Evolutionary conservation across 805 yeast genomes (phyloP), one percentile per base, ranked within the genome.

Genomic region (Schwanniomyces sp.): DNA sequence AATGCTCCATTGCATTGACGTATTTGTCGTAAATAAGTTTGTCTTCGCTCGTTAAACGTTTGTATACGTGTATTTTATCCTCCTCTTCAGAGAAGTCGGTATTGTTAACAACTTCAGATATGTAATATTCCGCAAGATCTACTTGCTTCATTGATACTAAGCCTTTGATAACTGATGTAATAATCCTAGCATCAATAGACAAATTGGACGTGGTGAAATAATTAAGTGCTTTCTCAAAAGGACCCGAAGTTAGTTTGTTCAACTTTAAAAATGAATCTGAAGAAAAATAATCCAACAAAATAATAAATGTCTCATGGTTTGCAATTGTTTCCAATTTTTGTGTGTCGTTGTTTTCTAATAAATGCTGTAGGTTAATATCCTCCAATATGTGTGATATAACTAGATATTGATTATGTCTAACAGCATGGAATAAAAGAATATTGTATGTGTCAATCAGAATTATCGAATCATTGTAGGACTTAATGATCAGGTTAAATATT

Each of bases 351-450:
- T 34, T 26, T 16, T 44, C 34, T 1, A 46, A 41, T 18, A 42
- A 28, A 17, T 36, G 29, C 5, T 14, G 14, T 11, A 52, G 25
- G 18, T 50, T 40, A 21, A 55, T 45, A 10, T 47, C 40, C 10
- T 45, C 34, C 32, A 58, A 7, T 11, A 70, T 56, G 24, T 63
- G 66, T 5, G 54, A 48, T 7, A 63, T 52, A 0, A 69, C 55
- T 1, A 50, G 51, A 11, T 44, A 43, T 26, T 61, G 48, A 2
- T 55, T 47, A 49, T 71, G 70, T 44, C 71, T 53, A 7, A 66
- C 51, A 1, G 73, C 70, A 39, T 53, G 56, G 34, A 57, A 51
- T 10, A 69, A 52, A n/a, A 69, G 53, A 17, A 54, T 50, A 45
- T 68, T 67, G 27, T 51, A 52, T 3, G 63, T 61, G 26, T 54